A percentile compares a stretch with the other conserved stretches of the same genome.
Conservation (phyloP, 768 basidiomycete species). For the Lanmaoa pseudosensibilis region DNA sequence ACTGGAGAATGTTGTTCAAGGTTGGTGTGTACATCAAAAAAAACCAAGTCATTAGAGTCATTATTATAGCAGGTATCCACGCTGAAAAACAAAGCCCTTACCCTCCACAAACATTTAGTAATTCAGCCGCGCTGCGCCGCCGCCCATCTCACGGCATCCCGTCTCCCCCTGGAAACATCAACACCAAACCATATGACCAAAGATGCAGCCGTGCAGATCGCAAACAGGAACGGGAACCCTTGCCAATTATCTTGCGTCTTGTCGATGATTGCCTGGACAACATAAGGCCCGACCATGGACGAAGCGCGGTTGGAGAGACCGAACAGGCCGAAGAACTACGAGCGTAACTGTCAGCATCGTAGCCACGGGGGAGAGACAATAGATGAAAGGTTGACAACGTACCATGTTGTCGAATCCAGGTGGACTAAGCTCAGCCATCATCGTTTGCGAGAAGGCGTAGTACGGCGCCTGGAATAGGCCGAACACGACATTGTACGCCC, state of each 20-base stretch:
- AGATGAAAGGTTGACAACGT: background rate
- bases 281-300: conserved; percentile 86
- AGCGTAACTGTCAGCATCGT: background rate
- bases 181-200: conserved; percentile 57
- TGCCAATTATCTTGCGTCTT: conserved; percentile 72
- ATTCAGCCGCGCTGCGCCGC: conserved; percentile 24
- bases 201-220: conserved; percentile 62
- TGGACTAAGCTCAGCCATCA: conserved; percentile 88
- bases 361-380: background rate
- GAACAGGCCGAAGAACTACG: conserved; percentile 83
- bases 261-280: conserved; percentile 82
- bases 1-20: too few species aligned
- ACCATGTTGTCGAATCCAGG: conserved; percentile 86
- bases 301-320: conserved; percentile 82
- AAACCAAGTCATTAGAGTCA: too few species aligned
- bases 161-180: background rate
- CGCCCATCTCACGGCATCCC: conserved; percentile 59
- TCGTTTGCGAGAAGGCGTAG: conserved; percentile 82
- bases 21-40: too few species aligned
- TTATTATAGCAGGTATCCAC: background rate
- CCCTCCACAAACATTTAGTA: background rate
- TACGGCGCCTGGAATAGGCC: conserved; percentile 86
- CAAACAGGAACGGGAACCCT: conserved; percentile 84
- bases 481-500: conserved; percentile 78
- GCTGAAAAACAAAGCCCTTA: background rate